These are phyloP conservation scores for Leptographium flavum DNA, from an alignment of 2,329 filamentous ascomycete genomes.

Conservation along the genomic window DNA sequence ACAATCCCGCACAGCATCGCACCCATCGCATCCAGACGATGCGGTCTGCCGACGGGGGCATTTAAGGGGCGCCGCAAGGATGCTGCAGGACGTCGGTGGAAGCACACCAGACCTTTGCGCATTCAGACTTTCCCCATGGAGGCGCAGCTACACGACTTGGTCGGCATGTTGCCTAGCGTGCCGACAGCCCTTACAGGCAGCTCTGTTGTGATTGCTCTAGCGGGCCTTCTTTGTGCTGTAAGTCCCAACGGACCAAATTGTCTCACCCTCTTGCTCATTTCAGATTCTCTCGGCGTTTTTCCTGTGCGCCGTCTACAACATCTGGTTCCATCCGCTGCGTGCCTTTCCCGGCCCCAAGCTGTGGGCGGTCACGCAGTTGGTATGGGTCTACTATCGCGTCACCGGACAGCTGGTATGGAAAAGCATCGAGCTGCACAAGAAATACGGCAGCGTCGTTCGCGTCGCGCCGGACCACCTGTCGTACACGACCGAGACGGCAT, in stretches of 20 bases:
- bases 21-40: background rate
- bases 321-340: conserved; percentile 14
- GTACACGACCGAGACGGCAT: conserved; percentile 20
- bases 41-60: background rate
- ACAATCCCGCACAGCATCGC: background rate
- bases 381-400: conserved; percentile 56
- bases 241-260: background rate
- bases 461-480: conserved; percentile 25
- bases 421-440: conserved; percentile 15
- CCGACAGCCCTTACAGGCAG: background rate
- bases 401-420: conserved; percentile 12
- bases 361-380: conserved; percentile 54
- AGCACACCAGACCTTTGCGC: background rate
- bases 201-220: background rate
- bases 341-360: conserved; percentile 13
- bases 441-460: conserved; percentile 27
- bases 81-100: background rate
- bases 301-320: conserved; percentile 11
- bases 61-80: background rate
- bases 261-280: background rate
- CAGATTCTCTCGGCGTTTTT: background rate
- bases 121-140: background rate
- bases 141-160: background rate
- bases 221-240: background rate
- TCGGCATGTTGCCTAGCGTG: background rate